Percentiles rank a stretch among this genome's conserved stretches.
Conservation (phyloP, 352 stramenopile species). For the Globisporangium megalacanthum region DNA sequence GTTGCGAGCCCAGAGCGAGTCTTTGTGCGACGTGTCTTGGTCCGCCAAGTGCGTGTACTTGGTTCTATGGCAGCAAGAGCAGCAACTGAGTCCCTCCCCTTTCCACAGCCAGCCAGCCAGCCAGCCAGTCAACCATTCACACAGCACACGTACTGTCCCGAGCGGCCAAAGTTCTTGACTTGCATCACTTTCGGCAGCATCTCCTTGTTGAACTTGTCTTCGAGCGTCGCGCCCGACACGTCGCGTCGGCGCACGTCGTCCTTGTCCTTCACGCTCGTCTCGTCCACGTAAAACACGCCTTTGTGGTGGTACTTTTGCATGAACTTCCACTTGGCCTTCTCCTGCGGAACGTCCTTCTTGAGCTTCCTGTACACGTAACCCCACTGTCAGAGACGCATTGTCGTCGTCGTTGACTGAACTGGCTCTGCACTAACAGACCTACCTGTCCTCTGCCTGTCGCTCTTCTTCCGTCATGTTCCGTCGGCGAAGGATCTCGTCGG, state of each 20-base stretch:
- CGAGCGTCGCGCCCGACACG: constrained; percentile 82
- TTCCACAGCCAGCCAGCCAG: background rate
- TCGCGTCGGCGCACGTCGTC: constrained; percentile 91
- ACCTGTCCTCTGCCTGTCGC: constrained; percentile 88
- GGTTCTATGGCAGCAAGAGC: constrained; percentile 36
- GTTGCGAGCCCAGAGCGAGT: constrained; percentile 73
- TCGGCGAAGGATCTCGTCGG: constrained; percentile 79
- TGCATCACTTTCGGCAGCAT: constrained; percentile 95
- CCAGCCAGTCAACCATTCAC: background rate
- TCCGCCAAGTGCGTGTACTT: constrained; percentile 98
- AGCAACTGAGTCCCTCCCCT: background rate
- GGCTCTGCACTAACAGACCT: constrained; percentile 12
- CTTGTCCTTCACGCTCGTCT: constrained; percentile 85
- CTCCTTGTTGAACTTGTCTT: constrained; percentile 93
- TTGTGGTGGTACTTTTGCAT: constrained; percentile 99
- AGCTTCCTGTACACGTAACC: constrained; percentile 44
- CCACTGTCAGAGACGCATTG: background rate
- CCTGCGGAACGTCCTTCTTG: constrained; percentile 73
- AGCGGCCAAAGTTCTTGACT: constrained; percentile 97
- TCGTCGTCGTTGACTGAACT: background rate
- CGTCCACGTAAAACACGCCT: constrained; percentile 97
- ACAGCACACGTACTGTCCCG: constrained; percentile 68
- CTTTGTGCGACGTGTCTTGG: constrained; percentile 92
- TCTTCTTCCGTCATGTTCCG: constrained; percentile 97
- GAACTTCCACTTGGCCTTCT: constrained; percentile 91